Evolutionary conservation across 306 rosid species (phyloP).

Genomic region (Canavalia gladiata): DNA sequence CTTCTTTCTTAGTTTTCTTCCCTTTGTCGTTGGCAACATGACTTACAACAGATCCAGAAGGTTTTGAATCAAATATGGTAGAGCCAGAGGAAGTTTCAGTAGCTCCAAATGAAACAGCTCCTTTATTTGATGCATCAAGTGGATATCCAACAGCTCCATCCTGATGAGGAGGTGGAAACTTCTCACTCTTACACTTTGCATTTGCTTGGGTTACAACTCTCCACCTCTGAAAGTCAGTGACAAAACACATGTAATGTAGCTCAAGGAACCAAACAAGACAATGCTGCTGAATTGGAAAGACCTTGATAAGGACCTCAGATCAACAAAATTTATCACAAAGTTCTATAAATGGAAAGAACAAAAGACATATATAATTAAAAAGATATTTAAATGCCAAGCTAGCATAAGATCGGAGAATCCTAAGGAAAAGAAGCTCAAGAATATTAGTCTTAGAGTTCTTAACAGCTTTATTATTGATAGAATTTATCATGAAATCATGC

Average conservation of each 20-base stretch:
- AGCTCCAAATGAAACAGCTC: constrained; percentile 72
- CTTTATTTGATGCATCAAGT: constrained; percentile 64
- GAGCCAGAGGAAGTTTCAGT: constrained; percentile 71
- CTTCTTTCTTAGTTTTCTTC: constrained; percentile 59
- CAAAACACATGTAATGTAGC: constrained; percentile 43
- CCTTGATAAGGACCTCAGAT: constrained; percentile 27
- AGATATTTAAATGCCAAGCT: constrained; percentile 14
- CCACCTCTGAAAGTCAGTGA: constrained; percentile 72
- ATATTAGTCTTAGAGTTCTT: constrained; percentile 9
- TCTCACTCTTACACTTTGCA: constrained; percentile 94
- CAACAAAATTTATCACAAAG: constrained; percentile 29
- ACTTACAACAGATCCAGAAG: constrained; percentile 60
- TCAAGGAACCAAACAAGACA: constrained; percentile 29
- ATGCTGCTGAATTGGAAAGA: constrained; percentile 8
- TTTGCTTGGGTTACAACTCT: constrained; percentile 75
- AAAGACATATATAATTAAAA: not conserved
- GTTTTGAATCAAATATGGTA: constrained; percentile 60
- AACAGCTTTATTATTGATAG: not conserved
- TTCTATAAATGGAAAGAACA: constrained; percentile 9
- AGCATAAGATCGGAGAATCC: constrained; percentile 43
- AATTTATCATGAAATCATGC: not conserved
- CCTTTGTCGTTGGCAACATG: constrained; percentile 62
- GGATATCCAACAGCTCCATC: constrained; percentile 91
- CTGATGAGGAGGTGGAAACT: constrained; percentile 95
- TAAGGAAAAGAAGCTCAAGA: constrained; percentile 29